Evolutionary conservation across 495 filamentous ascomycete genomes (phyloP).

Genomic region (Penicillium verhagenii): DNA sequence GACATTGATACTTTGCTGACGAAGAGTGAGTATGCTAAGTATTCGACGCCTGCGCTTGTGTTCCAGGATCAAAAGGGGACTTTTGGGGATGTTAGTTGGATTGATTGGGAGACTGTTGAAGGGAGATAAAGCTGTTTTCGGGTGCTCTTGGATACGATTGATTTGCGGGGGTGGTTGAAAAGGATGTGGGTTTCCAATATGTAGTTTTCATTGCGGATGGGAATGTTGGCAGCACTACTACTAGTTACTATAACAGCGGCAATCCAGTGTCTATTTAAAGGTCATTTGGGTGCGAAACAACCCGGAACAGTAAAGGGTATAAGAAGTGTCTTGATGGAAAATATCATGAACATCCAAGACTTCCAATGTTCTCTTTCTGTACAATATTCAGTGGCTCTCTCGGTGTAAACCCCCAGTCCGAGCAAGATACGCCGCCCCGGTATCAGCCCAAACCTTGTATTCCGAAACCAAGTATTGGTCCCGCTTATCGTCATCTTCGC

Average conservation of each 20-base stretch:
- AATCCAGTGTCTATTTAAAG: too few species aligned
- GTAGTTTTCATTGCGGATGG: too few species aligned
- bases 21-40: slow-evolving; percentile 37
- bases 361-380: neutral
- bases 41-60: slow-evolving; percentile 49
- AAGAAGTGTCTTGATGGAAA: neutral
- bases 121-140: neutral
- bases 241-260: too few species aligned
- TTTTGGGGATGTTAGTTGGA: slow-evolving; percentile 53
- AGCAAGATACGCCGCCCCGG: slow-evolving; percentile 61
- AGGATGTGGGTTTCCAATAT: too few species aligned
- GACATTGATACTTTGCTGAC: slow-evolving; percentile 46
- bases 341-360: neutral
- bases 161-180: too few species aligned
- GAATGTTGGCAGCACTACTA: too few species aligned
- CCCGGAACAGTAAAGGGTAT: neutral
- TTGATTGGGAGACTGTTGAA: slow-evolving; percentile 40
- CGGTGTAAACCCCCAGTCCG: slow-evolving; percentile 41
- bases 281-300: neutral
- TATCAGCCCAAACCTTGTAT: slow-evolving; percentile 65
- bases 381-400: too few species aligned
- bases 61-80: slow-evolving; percentile 49
- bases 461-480: slow-evolving; percentile 39
- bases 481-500: slow-evolving; percentile 6
- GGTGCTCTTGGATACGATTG: too few species aligned